Conservation (phyloP, 1,139 yeast genomes). For the Pneumocystis oryctolagi region DNA sequence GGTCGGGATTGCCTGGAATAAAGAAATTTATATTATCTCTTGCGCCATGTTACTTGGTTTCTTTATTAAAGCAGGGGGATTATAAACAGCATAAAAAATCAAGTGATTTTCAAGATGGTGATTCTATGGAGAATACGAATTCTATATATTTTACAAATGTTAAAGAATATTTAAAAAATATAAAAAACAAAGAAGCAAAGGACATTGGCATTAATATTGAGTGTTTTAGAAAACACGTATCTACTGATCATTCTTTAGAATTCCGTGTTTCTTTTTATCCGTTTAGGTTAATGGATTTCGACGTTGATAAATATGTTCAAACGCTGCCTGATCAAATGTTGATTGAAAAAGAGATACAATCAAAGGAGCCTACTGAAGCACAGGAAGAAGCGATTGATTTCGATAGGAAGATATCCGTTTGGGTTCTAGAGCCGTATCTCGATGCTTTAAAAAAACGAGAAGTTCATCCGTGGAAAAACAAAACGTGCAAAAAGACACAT, state of each 20-base stretch:
- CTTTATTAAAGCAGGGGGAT: background rate
- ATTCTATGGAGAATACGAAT: background rate
- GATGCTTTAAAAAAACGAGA: background rate
- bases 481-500: background rate
- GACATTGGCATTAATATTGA: background rate
- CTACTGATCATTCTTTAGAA: conserved; percentile 1
- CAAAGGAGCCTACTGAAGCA: too few species aligned
- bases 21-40: conserved; percentile 4
- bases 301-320: background rate
- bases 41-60: conserved; percentile 5
- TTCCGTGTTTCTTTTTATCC: conserved; percentile 2
- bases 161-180: background rate
- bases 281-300: background rate
- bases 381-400: conserved; percentile 1
- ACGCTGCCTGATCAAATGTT: too few species aligned
- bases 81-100: background rate
- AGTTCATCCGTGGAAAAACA: background rate
- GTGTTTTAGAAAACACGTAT: background rate
- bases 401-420: background rate
- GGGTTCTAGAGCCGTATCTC: conserved; percentile 2
- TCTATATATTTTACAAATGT: background rate
- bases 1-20: conserved; percentile 4
- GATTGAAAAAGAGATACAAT: too few species aligned
- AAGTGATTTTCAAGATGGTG: background rate
- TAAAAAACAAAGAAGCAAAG: background rate